phyloP scores from a whole-genome alignment of 768 basidiomycete genomes.

The Boletus subparvulus region DNA sequence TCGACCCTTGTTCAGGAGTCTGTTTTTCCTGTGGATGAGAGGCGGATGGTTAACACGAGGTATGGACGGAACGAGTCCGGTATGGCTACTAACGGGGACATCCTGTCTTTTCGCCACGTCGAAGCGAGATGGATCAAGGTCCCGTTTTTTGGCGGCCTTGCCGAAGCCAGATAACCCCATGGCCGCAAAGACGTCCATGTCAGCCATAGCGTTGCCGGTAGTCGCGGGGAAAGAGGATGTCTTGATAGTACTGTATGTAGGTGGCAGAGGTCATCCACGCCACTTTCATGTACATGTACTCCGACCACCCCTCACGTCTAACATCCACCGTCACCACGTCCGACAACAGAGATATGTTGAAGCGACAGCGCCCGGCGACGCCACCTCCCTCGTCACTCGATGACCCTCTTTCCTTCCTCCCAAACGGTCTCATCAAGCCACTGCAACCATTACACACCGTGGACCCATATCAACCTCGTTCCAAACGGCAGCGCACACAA shows the following conservation, averaged over 20 bases:
- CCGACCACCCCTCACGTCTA: conserved; percentile 21
- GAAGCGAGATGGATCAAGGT: conserved; percentile 74
- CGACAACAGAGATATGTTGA: conserved; percentile 43
- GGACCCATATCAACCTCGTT: conserved; percentile 27
- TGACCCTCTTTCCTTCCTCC: conserved; percentile 23
- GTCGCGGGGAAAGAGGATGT: background rate
- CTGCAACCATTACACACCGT: conserved; percentile 7
- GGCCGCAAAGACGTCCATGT: conserved; percentile 71
- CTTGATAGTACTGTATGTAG: background rate
- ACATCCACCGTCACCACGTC: background rate
- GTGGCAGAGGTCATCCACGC: conserved; percentile 22
- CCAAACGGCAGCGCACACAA: conserved; percentile 54
- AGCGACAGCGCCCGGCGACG: conserved; percentile 49
- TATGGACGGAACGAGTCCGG: background rate
- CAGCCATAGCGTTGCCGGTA: conserved; percentile 40
- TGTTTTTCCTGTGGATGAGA: conserved; percentile 15
- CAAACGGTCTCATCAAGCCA: conserved; percentile 11
- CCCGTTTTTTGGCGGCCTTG: conserved; percentile 62
- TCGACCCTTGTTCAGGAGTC: conserved; percentile 16
- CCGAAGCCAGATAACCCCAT: conserved; percentile 89
- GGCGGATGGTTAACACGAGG: conserved; percentile 24
- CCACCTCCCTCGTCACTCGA: conserved; percentile 39
- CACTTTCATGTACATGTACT: conserved; percentile 11
- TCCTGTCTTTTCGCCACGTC: conserved; percentile 70
- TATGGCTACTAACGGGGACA: conserved; percentile 23